Evolutionary conservation across 2,329 filamentous ascomycete species (phyloP).

Genomic region (Parafenestella ontariensis): DNA sequence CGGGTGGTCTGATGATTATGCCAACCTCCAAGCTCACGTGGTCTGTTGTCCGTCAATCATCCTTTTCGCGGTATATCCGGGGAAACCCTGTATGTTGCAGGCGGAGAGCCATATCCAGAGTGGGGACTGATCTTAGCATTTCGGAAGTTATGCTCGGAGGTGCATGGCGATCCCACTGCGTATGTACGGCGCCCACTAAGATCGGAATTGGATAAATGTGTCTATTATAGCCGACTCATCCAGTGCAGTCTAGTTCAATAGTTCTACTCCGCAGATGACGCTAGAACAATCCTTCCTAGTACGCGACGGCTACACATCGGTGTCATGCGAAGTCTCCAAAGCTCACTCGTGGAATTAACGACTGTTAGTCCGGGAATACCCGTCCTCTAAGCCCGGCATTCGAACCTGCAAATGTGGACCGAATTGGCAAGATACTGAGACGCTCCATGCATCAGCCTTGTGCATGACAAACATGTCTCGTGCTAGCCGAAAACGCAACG

Average conservation of each 20-base stretch:
- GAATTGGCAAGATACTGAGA: not conserved
- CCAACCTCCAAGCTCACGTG: not conserved
- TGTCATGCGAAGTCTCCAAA: not conserved
- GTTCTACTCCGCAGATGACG: not conserved
- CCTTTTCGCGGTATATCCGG: not conserved
- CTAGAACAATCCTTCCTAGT: not conserved
- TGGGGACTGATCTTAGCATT: not conserved
- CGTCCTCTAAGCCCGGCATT: not conserved
- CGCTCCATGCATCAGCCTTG: not conserved
- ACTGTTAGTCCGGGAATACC: not conserved
- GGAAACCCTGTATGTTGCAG: not conserved
- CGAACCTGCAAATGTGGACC: not conserved
- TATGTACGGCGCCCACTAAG: not conserved
- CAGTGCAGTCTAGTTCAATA: not conserved
- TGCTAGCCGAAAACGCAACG: not conserved
- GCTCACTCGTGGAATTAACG: not conserved
- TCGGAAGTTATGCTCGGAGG: not conserved
- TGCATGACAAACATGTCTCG: not conserved
- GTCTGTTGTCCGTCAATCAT: not conserved
- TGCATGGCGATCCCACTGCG: not conserved
- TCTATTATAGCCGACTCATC: not conserved
- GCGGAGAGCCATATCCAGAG: not conserved
- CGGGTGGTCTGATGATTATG: not conserved
- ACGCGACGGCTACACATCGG: not conserved
- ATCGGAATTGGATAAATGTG: not conserved